Percentiles rank a stretch among this genome's conserved stretches.
Evolutionary conservation across 2,329 filamentous ascomycete species (phyloP).

Genomic region (Sclerotinia nivalis): DNA sequence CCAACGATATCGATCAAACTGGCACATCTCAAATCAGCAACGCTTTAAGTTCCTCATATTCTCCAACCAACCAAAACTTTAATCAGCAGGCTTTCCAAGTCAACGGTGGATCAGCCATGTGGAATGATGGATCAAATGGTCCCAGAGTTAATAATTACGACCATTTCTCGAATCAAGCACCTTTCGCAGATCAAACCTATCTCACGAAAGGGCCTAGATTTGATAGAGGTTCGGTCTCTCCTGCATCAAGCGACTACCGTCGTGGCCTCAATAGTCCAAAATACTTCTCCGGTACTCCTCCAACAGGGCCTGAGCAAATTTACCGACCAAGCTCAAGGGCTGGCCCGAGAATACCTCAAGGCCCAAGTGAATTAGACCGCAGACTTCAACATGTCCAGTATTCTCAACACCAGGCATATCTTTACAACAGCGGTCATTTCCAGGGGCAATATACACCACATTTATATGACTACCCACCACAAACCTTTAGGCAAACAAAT

Average conservation of each 20-base stretch:
- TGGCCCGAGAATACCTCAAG: conserved; percentile 37
- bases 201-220: conserved; percentile 36
- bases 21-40: conserved; percentile 31
- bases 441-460: conserved; percentile 45
- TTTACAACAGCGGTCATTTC: conserved; percentile 40
- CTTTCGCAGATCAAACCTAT: conserved; percentile 38
- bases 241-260: conserved; percentile 40
- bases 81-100: conserved; percentile 32
- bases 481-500: conserved; percentile 42
- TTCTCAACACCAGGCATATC: conserved; percentile 41
- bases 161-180: conserved; percentile 34
- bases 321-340: conserved; percentile 36
- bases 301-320: conserved; percentile 35
- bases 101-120: conserved; percentile 34
- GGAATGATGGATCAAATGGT: conserved; percentile 34
- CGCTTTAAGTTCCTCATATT: conserved; percentile 31
- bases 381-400: conserved; percentile 37
- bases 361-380: conserved; percentile 36
- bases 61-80: conserved; percentile 35
- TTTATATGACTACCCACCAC: conserved; percentile 45
- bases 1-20: conserved; percentile 33
- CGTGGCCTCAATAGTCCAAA: conserved; percentile 40
- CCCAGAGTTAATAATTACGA: conserved; percentile 36
- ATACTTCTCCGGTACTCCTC: conserved; percentile 38
- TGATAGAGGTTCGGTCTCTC: conserved; percentile 38